phyloP scores from a whole-genome alignment of 495 filamentous ascomycete species.

The Aspergillus steynii region DNA sequence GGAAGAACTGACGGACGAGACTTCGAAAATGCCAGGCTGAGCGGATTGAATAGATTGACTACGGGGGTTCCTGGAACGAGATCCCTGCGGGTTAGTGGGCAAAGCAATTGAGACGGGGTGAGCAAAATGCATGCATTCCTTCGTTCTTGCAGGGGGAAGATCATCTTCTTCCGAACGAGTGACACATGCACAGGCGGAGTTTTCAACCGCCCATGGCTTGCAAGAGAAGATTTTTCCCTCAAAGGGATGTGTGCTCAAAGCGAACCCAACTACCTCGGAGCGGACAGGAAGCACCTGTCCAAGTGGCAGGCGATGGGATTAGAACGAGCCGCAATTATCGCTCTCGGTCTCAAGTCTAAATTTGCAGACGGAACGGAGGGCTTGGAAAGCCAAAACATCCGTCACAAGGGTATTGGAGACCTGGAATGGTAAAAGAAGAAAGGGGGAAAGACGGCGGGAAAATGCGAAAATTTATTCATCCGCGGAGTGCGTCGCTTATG shows the following conservation, averaged over 20 bases:
- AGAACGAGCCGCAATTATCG: constrained; percentile 44
- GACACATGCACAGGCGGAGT: background rate
- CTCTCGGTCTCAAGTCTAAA: constrained; percentile 51
- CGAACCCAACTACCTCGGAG: constrained; percentile 46
- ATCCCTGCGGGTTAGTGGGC: background rate
- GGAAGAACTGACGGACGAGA: constrained; percentile 43
- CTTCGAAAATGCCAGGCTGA: constrained; percentile 47
- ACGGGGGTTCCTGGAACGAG: background rate
- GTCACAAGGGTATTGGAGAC: constrained; percentile 51
- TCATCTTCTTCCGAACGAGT: background rate
- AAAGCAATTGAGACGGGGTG: background rate
- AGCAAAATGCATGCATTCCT: background rate
- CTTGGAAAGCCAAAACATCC: constrained; percentile 18
- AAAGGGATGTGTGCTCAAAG: constrained; percentile 47
- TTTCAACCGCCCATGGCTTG: background rate
- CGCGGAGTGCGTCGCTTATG: constrained; percentile 15
- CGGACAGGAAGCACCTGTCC: constrained; percentile 18
- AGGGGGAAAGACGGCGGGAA: constrained; percentile 17
- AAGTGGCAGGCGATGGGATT: constrained; percentile 45
- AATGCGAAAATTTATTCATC: constrained; percentile 24
- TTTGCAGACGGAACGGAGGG: constrained; percentile 36
- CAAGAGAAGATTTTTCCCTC: background rate
- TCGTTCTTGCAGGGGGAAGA: background rate
- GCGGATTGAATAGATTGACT: background rate
- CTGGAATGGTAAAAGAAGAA: constrained; percentile 34